A percentile compares a stretch with the other conserved stretches of the same genome.
Conservation (phyloP, 306 rosid species). For the Ochetophila trinervis region DNA sequence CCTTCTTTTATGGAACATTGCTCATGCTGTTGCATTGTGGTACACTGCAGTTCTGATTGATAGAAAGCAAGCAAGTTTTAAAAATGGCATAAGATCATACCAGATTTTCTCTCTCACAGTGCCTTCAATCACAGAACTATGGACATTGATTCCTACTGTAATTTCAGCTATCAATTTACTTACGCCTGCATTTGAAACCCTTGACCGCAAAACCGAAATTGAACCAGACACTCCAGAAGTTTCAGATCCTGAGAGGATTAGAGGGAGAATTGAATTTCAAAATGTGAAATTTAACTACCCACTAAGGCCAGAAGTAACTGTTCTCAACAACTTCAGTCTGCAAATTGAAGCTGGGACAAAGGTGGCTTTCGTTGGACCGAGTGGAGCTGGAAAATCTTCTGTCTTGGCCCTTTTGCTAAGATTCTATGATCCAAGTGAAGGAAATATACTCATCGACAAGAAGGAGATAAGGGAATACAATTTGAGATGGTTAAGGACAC, state of each 20-base stretch:
- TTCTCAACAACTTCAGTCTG: constrained; percentile 64
- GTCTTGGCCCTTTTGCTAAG: constrained; percentile 71
- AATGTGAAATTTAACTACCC: constrained; percentile 62
- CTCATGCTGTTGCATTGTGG: constrained; percentile 91
- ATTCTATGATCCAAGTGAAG: constrained; percentile 67
- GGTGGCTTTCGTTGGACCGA: constrained; percentile 80
- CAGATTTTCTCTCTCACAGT: constrained; percentile 93
- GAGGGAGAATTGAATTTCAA: constrained; percentile 61
- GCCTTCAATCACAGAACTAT: constrained; percentile 84
- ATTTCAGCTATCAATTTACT: constrained; percentile 67
- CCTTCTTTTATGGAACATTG: constrained; percentile 86
- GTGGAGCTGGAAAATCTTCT: constrained; percentile 87
- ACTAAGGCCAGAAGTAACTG: constrained; percentile 57
- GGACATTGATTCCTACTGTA: constrained; percentile 84
- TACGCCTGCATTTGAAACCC: constrained; percentile 76
- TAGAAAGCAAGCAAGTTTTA: constrained; percentile 49
- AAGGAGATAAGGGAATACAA: constrained; percentile 64
- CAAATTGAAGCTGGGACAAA: constrained; percentile 63
- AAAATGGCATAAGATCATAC: constrained; percentile 75
- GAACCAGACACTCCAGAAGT: constrained; percentile 53
- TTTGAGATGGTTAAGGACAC: constrained; percentile 69
- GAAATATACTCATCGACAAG: constrained; percentile 59
- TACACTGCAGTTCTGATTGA: constrained; percentile 71
- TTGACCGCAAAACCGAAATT: constrained; percentile 69
- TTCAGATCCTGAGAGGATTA: constrained; percentile 41